Percentiles rank a stretch among this genome's conserved stretches.
phyloP scores from a whole-genome alignment of 2,329 filamentous ascomycete genomes.

The Aspergillus sp. region DNA sequence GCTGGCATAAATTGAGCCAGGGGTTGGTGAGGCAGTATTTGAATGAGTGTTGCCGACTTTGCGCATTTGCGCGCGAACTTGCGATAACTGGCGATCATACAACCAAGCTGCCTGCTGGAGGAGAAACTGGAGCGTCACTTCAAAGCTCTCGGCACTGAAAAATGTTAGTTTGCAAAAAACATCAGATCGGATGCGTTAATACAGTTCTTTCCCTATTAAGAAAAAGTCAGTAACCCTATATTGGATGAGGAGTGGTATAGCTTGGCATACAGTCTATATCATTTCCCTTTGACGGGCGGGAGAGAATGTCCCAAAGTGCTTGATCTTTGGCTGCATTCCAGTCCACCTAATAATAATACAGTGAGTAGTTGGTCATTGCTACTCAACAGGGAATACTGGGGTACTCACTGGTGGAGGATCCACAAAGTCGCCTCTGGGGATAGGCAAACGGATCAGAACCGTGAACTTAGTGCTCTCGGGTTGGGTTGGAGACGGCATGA shows the following conservation, averaged over 20 bases:
- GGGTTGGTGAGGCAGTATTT: constrained; percentile 42
- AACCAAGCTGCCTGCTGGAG: constrained; percentile 92
- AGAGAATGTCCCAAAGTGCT: constrained; percentile 85
- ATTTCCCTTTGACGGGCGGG: constrained; percentile 71
- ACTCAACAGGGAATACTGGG: neutral
- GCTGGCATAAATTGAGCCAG: constrained; percentile 45
- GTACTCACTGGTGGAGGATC: constrained; percentile 77
- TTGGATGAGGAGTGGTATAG: neutral
- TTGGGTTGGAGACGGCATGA: constrained; percentile 15
- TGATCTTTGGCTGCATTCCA: constrained; percentile 89
- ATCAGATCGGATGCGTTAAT: constrained; percentile 23
- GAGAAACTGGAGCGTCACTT: constrained; percentile 83
- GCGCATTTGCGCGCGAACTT: constrained; percentile 86
- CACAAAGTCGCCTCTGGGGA: constrained; percentile 80
- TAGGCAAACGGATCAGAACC: constrained; percentile 86
- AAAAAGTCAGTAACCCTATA: constrained; percentile 12
- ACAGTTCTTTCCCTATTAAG: constrained; percentile 71
- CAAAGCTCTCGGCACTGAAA: constrained; percentile 68
- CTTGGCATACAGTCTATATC: constrained; percentile 74
- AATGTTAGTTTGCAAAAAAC: neutral
- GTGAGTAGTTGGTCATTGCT: constrained; percentile 7
- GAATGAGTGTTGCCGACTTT: constrained; percentile 53
- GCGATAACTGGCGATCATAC: constrained; percentile 84
- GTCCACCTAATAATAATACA: constrained; percentile 61
- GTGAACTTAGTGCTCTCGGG: constrained; percentile 51